A percentile compares a stretch with the other conserved stretches of the same genome.
These are phyloP conservation scores for Pleoardoris graminearum DNA, from an alignment of 2,329 filamentous ascomycete species.

Conservation along the genomic window DNA sequence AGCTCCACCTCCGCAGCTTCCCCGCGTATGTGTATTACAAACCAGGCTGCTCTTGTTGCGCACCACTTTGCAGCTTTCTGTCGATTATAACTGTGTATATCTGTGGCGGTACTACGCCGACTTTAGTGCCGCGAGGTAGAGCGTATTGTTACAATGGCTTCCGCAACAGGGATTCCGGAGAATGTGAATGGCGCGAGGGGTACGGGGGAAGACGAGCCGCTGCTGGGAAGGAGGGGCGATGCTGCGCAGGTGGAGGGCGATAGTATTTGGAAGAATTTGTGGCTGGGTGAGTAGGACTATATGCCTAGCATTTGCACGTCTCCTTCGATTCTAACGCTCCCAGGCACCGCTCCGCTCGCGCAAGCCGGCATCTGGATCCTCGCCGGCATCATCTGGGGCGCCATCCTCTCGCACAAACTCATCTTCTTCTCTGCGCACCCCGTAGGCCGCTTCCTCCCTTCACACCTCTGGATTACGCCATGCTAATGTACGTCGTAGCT, in stretches of 20 bases:
- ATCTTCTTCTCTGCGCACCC: slow-evolving; percentile 90
- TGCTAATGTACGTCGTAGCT: slow-evolving; percentile 50
- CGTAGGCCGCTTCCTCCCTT: slow-evolving; percentile 59
- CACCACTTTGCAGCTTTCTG: neutral
- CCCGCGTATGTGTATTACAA: neutral
- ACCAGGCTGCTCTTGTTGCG: neutral
- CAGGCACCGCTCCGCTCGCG: slow-evolving; percentile 81
- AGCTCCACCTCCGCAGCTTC: neutral
- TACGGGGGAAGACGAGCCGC: slow-evolving; percentile 65
- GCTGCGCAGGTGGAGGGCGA: slow-evolving; percentile 68
- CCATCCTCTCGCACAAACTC: slow-evolving; percentile 69
- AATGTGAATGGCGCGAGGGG: slow-evolving; percentile 41
- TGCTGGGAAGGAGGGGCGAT: slow-evolving; percentile 73
- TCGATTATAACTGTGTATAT: too few relatives aligned
- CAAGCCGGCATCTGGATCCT: slow-evolving; percentile 80
- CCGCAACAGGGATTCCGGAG: slow-evolving; percentile 68
- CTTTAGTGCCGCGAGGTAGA: too few relatives aligned
- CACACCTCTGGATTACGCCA: neutral
- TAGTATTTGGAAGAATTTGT: slow-evolving; percentile 70
- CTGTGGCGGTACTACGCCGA: too few relatives aligned
- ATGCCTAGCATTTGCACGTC: too few relatives aligned
- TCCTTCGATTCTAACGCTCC: too few relatives aligned
- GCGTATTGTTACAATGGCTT: slow-evolving; percentile 68
- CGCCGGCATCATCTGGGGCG: slow-evolving; percentile 74
- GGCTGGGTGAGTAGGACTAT: slow-evolving; percentile 70